Evolutionary conservation across 1,139 yeast species (phyloP).

Genomic region (Magnusiomyces suaveolens): DNA sequence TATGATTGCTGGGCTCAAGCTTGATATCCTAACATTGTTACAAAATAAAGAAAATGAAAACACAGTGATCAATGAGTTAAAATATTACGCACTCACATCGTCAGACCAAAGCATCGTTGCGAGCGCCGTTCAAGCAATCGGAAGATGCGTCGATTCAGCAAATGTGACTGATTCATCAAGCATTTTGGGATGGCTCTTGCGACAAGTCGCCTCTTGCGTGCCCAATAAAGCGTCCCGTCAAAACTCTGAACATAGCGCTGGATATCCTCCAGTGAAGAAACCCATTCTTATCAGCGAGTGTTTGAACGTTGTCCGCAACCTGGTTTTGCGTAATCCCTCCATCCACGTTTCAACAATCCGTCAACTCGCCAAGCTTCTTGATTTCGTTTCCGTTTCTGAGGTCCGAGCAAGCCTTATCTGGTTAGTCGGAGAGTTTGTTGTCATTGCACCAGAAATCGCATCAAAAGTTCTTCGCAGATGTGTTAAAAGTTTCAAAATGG

Average conservation of each 20-base stretch:
- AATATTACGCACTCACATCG: constrained; percentile 47
- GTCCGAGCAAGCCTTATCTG: constrained; percentile 84
- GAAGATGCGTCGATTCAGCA: constrained; percentile 38
- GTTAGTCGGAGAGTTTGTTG: constrained; percentile 76
- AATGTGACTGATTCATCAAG: constrained; percentile 25
- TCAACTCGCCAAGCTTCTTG: constrained; percentile 32
- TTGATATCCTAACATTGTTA: constrained; percentile 54
- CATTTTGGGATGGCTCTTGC: constrained; percentile 39
- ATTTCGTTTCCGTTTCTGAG: constrained; percentile 19
- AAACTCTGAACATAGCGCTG: not conserved
- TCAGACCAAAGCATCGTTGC: constrained; percentile 36
- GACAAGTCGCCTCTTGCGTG: constrained; percentile 30
- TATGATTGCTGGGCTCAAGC: constrained; percentile 44
- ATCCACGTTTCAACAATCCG: constrained; percentile 37
- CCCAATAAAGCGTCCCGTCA: not conserved
- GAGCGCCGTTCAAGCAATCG: constrained; percentile 53
- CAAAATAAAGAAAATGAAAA: constrained; percentile 46
- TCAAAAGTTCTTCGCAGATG: constrained; percentile 68
- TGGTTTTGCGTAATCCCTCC: constrained; percentile 55
- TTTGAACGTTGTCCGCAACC: constrained; percentile 56
- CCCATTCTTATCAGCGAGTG: constrained; percentile 44
- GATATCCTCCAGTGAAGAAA: constrained; percentile 4
- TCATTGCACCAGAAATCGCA: constrained; percentile 44
- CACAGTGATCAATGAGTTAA: constrained; percentile 54
- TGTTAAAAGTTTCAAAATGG: constrained; percentile 42